Evolutionary conservation across 108 stramenopile genomes (phyloP).

Genomic region (Discostella pseudostelligera): DNA sequence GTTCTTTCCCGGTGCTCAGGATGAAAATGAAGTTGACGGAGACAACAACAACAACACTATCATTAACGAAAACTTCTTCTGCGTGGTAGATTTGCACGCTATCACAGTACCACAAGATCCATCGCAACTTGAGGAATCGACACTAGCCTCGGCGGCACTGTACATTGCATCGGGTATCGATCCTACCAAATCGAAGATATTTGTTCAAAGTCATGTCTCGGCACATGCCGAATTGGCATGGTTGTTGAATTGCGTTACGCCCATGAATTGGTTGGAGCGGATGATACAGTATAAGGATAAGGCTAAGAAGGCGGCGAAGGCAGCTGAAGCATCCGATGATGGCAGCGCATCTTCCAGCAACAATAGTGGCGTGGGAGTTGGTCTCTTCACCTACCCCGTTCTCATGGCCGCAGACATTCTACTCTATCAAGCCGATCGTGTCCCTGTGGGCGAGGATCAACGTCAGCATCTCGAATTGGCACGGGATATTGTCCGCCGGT

Average conservation of each 20-base stretch:
- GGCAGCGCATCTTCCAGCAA: too few relatives aligned
- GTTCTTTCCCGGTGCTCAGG: slow-evolving; percentile 40
- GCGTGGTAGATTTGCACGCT: slow-evolving; percentile 98
- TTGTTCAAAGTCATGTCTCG: slow-evolving; percentile 94
- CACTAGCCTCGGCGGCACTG: slow-evolving; percentile 79
- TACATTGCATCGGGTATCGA: slow-evolving; percentile 93
- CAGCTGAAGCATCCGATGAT: slow-evolving; percentile 51
- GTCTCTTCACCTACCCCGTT: slow-evolving; percentile 96
- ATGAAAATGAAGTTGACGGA: slow-evolving; percentile 9
- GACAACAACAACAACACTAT: slow-evolving; percentile 17
- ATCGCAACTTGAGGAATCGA: slow-evolving; percentile 75
- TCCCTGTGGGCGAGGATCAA: slow-evolving; percentile 99
- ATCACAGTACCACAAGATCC: slow-evolving; percentile 98
- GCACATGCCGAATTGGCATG: slow-evolving; percentile 98
- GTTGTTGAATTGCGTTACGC: slow-evolving; percentile 96
- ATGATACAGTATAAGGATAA: slow-evolving; percentile 99
- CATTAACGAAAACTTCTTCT: slow-evolving; percentile 93
- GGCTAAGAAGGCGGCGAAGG: slow-evolving; percentile 81
- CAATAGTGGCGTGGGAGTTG: slow-evolving; percentile 66
- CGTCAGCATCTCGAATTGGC: slow-evolving; percentile 99
- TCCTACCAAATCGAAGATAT: slow-evolving; percentile 83
- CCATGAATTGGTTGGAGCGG: slow-evolving; percentile 98
- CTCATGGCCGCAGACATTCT: slow-evolving; percentile 99
- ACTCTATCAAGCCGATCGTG: slow-evolving; percentile 94
- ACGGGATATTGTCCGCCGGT: slow-evolving; percentile 94